phyloP scores from a whole-genome alignment of 441 rosid species.

The Jatropha multifida region DNA sequence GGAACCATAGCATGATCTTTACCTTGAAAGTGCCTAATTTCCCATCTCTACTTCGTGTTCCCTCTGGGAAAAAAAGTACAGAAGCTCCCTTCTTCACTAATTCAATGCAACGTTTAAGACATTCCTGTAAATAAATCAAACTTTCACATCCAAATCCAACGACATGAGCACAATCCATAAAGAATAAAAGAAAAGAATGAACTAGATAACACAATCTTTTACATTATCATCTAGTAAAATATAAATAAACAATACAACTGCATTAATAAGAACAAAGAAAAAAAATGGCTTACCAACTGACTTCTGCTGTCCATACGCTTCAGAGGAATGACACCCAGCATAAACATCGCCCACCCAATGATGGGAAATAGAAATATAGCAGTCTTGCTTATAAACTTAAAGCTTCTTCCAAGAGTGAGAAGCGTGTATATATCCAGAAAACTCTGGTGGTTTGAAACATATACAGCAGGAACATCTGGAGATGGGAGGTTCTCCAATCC shows the following conservation, averaged over 20 bases:
- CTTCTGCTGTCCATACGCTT: constrained; percentile 91
- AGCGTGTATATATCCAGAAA: constrained; percentile 86
- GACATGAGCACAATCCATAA: constrained; percentile 6
- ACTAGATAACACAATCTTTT: background rate
- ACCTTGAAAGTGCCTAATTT: constrained; percentile 85
- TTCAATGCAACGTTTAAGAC: constrained; percentile 79
- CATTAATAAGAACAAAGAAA: constrained; percentile 2
- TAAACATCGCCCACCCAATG: constrained; percentile 93
- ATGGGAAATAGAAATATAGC: constrained; percentile 71
- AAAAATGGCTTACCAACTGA: constrained; percentile 58
- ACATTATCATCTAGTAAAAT: background rate
- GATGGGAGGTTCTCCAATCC: constrained; percentile 87
- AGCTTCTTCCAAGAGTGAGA: constrained; percentile 80
- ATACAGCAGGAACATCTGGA: constrained; percentile 74
- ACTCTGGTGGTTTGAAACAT: constrained; percentile 92
- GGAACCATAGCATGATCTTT: constrained; percentile 21
- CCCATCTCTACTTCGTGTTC: constrained; percentile 87
- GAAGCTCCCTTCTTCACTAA: constrained; percentile 78
- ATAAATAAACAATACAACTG: background rate
- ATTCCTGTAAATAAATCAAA: constrained; percentile 48
- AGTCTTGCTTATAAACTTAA: constrained; percentile 91
- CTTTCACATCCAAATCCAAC: constrained; percentile 11
- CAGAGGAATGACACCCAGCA: constrained; percentile 83
- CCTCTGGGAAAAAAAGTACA: constrained; percentile 87
- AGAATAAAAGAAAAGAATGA: constrained; percentile 3